These are phyloP conservation scores for Colletotrichum sp. DNA, from an alignment of 2,329 filamentous ascomycete species.

Conservation along the genomic window DNA sequence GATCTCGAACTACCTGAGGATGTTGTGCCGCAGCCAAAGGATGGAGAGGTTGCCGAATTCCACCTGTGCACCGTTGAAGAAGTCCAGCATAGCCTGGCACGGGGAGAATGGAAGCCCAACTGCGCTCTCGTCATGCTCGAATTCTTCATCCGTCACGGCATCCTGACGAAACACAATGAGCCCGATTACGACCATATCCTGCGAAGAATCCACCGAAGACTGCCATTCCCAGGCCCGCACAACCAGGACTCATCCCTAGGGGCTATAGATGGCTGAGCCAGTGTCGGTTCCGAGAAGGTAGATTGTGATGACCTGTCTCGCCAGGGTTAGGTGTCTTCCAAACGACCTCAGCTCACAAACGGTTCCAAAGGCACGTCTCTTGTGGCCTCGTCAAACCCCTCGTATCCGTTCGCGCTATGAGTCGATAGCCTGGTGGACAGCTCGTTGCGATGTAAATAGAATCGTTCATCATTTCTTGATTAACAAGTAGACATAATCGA, in stretches of 20 bases:
- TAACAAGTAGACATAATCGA: constrained; percentile 92
- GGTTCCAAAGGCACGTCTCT: background rate
- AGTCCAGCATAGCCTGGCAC: constrained; percentile 70
- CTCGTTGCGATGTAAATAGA: background rate
- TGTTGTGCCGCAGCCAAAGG: constrained; percentile 76
- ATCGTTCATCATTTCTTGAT: constrained; percentile 76
- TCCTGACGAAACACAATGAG: constrained; percentile 82
- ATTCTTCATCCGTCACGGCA: constrained; percentile 86
- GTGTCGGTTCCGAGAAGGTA: background rate
- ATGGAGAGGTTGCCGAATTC: constrained; percentile 90
- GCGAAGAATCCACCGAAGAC: constrained; percentile 74
- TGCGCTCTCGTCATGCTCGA: constrained; percentile 85
- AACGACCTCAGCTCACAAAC: background rate
- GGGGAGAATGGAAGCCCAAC: constrained; percentile 90
- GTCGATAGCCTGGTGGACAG: background rate
- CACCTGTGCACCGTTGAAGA: constrained; percentile 79
- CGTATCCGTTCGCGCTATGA: background rate
- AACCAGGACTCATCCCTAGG: constrained; percentile 27
- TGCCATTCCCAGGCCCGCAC: constrained; percentile 80
- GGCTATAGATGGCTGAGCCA: background rate
- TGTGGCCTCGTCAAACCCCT: background rate
- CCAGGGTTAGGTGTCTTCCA: background rate
- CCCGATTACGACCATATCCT: constrained; percentile 78
- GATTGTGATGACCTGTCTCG: background rate
- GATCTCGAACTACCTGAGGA: constrained; percentile 78